These are phyloP conservation scores for Salix koriyanagi DNA, from an alignment of 345 rosid genomes.

Conservation along the genomic window DNA sequence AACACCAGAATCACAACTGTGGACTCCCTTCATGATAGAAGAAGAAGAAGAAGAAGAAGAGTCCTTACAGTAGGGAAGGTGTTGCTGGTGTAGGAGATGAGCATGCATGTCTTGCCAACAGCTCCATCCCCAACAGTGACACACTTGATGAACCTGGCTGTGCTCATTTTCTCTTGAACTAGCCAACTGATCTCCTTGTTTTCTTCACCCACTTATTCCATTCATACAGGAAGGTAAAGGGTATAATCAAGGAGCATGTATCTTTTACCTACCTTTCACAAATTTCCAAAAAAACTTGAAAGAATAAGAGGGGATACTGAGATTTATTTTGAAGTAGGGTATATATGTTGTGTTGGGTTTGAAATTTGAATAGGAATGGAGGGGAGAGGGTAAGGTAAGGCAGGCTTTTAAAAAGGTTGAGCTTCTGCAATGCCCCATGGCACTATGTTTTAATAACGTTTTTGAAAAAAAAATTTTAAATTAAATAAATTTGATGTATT, in stretches of 20 bases:
- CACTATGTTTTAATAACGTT: fast-evolving
- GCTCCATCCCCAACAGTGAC: constrained; percentile 60
- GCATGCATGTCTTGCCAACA: constrained; percentile 55
- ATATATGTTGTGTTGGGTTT: not conserved
- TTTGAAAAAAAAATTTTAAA: too few species aligned
- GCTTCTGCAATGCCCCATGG: not conserved
- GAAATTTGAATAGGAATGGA: constrained; percentile 32
- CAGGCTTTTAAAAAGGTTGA: constrained; percentile 19
- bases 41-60: not conserved
- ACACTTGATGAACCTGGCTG: constrained; percentile 54
- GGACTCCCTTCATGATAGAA: not conserved
- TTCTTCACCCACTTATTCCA: not conserved
- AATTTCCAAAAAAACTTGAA: not conserved
- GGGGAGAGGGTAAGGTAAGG: constrained; percentile 9
- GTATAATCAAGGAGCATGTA: not conserved
- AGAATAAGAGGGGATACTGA: not conserved
- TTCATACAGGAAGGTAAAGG: not conserved
- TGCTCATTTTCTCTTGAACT: constrained; percentile 30
- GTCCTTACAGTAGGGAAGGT: constrained; percentile 46
- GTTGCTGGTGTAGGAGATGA: constrained; percentile 53
- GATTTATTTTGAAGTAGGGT: too few species aligned
- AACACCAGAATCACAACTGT: not conserved
- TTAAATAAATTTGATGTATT: too few species aligned
- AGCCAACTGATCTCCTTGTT: not conserved
- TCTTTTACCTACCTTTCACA: not conserved